These are phyloP conservation scores for Panaeolus papilionaceus DNA, from an alignment of 768 basidiomycete genomes.

Conservation along the genomic window DNA sequence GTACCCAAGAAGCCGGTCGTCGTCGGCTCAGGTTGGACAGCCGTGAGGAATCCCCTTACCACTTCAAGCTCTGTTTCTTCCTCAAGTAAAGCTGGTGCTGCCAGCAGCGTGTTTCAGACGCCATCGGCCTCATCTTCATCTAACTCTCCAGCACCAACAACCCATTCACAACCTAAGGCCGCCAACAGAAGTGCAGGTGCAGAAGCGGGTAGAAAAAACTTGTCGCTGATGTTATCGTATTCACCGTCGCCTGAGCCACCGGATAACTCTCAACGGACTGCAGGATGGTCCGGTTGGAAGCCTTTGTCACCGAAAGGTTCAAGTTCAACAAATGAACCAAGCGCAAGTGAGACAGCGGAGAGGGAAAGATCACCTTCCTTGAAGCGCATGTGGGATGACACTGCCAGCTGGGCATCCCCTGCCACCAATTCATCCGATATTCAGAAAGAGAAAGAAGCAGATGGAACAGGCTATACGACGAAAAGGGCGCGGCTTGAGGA, in stretches of 20 bases:
- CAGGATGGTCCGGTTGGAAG: slow-evolving; percentile 9
- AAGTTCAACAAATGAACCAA: background rate
- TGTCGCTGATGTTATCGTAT: slow-evolving; percentile 32
- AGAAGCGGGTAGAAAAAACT: slow-evolving; percentile 14
- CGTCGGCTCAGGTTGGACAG: slow-evolving; percentile 58
- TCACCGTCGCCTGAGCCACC: slow-evolving; percentile 36
- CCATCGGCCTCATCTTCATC: slow-evolving; percentile 22
- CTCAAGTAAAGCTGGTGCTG: slow-evolving; percentile 8
- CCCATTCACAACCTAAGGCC: background rate
- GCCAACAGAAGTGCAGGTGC: background rate
- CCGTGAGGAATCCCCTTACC: slow-evolving; percentile 28
- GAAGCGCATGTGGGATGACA: background rate
- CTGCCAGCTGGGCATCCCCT: background rate
- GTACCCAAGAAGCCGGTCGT: slow-evolving; percentile 42
- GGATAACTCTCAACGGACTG: slow-evolving; percentile 17
- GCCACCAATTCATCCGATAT: background rate
- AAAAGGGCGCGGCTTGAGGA: slow-evolving; percentile 8
- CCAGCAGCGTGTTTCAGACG: background rate
- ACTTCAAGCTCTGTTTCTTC: slow-evolving; percentile 19
- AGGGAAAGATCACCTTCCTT: background rate
- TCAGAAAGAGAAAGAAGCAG: background rate
- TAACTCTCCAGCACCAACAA: slow-evolving; percentile 21
- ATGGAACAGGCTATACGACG: background rate
- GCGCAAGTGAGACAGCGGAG: background rate
- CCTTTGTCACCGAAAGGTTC: background rate